These are phyloP conservation scores for Canavalia gladiata DNA, from an alignment of 306 rosid genomes.

Conservation along the genomic window DNA sequence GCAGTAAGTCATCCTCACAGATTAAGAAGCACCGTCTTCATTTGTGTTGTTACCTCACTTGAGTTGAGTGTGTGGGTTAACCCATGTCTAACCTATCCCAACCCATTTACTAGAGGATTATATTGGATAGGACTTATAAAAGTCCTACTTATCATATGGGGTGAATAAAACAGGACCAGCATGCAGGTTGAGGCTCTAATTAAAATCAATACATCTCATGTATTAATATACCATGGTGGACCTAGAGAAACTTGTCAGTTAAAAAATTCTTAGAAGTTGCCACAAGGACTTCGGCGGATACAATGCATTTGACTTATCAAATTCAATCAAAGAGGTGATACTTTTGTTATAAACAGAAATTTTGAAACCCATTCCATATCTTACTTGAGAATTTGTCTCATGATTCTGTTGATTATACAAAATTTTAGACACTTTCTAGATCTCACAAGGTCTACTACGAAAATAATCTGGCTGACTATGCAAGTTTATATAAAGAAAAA, in stretches of 20 bases:
- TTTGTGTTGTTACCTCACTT: no score
- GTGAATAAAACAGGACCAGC: no score
- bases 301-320: not conserved
- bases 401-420: not conserved
- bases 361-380: not conserved
- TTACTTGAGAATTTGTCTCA: not conserved
- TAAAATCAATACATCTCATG: no score
- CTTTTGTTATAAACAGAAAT: not conserved
- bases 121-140: no score
- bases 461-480: conserved; percentile 28
- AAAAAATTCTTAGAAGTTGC: not conserved
- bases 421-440: not conserved
- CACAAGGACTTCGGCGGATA: not conserved
- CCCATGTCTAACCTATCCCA: no score
- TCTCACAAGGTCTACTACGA: not conserved
- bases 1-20: no score
- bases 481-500: conserved; percentile 23
- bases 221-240: not conserved
- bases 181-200: no score
- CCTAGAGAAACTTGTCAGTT: not conserved
- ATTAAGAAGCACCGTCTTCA: no score
- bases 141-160: no score
- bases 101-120: no score
- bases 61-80: no score
- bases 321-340: conserved; percentile 8